These are phyloP conservation scores for Sporothrix brunneoviolacea DNA, from an alignment of 2,329 filamentous ascomycete genomes.

Conservation along the genomic window DNA sequence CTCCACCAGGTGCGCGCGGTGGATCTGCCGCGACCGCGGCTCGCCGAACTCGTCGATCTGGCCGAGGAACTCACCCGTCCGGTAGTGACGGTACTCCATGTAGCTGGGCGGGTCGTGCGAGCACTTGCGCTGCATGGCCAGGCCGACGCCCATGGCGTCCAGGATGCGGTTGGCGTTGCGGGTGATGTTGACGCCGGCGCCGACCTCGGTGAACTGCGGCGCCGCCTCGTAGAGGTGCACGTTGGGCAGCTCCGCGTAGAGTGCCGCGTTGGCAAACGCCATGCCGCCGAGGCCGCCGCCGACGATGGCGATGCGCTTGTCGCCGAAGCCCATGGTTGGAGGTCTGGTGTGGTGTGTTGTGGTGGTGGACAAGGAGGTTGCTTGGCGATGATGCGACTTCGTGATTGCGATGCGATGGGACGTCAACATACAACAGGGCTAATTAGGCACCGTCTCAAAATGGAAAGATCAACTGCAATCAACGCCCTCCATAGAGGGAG, in stretches of 20 bases:
- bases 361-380: background rate
- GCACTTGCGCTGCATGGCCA: conserved; percentile 17
- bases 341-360: background rate
- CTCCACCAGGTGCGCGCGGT: conserved; percentile 16
- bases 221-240: conserved; percentile 32
- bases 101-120: conserved; percentile 14
- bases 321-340: conserved; percentile 10
- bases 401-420: no score
- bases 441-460: no score
- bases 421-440: no score
- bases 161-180: conserved; percentile 29
- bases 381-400: no score
- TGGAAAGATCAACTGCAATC: no score
- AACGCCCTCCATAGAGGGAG: no score
- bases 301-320: conserved; percentile 28
- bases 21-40: conserved; percentile 17
- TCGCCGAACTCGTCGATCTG: conserved; percentile 17
- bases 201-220: conserved; percentile 28
- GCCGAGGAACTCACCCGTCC: conserved; percentile 22
- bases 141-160: conserved; percentile 28
- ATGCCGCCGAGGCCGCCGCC: conserved; percentile 35
- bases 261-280: conserved; percentile 29
- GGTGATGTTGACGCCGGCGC: conserved; percentile 30
- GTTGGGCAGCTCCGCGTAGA: conserved; percentile 23
- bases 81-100: conserved; percentile 28